Evolutionary conservation across 2,329 filamentous ascomycete species (phyloP).

Genomic region (Phyllosticta citrichinensis): DNA sequence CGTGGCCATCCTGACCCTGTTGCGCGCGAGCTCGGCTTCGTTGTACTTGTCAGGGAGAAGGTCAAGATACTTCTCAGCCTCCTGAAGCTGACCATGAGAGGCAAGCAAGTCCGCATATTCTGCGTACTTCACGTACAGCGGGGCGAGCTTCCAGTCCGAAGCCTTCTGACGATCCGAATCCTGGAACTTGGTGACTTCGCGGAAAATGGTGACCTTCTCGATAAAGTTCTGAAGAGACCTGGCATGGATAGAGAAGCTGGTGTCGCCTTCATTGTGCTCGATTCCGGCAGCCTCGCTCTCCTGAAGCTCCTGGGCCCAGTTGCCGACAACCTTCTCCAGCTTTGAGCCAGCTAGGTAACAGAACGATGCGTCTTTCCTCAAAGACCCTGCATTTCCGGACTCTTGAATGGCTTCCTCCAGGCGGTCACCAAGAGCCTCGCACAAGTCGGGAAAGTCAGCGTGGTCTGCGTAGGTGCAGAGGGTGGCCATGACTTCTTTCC

Average conservation of each 20-base stretch:
- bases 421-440: slow-evolving; percentile 86
- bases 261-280: slow-evolving; percentile 59
- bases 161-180: slow-evolving; percentile 63
- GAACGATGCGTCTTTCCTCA: slow-evolving; percentile 84
- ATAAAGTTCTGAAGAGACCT: slow-evolving; percentile 85
- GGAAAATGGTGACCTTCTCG: slow-evolving; percentile 96
- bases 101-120: slow-evolving; percentile 96
- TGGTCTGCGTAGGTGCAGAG: slow-evolving; percentile 92
- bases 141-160: slow-evolving; percentile 78
- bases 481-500: slow-evolving; percentile 95
- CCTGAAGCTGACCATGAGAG: slow-evolving; percentile 72
- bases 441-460: slow-evolving; percentile 85
- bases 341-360: slow-evolving; percentile 95
- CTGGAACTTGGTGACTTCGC: slow-evolving; percentile 82
- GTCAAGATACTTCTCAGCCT: slow-evolving; percentile 85
- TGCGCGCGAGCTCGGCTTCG: slow-evolving; percentile 76
- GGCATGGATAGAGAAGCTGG: slow-evolving; percentile 85
- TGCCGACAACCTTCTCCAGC: slow-evolving; percentile 89
- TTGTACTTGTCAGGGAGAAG: slow-evolving; percentile 76
- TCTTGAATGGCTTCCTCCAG: slow-evolving; percentile 58
- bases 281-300: slow-evolving; percentile 71
- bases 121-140: slow-evolving; percentile 87
- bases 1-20: slow-evolving; percentile 75
- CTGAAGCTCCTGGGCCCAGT: slow-evolving; percentile 85
- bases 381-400: slow-evolving; percentile 24